A percentile compares a stretch with the other conserved stretches of the same genome.
These are phyloP conservation scores for Colletotrichum gloeosporioides DNA, from an alignment of 2,329 filamentous ascomycete species.

Conservation along the genomic window DNA sequence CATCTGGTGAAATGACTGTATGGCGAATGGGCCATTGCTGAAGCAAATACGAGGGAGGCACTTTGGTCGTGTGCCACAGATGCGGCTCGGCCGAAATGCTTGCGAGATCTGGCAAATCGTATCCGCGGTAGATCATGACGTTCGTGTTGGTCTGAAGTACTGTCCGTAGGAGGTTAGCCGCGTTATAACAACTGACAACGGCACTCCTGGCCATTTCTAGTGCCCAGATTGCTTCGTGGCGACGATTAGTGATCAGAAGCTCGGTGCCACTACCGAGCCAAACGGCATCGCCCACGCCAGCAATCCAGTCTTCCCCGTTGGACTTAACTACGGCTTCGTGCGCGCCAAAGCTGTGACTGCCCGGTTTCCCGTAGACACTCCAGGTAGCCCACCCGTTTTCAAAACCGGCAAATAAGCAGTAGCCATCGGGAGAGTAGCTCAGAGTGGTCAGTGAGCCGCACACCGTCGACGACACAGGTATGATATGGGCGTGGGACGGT, in stretches of 20 bases:
- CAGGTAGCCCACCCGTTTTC: constrained; percentile 93
- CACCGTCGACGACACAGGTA: constrained; percentile 69
- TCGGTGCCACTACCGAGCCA: constrained; percentile 92
- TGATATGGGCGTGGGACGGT: constrained; percentile 77
- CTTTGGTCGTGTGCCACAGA: constrained; percentile 91
- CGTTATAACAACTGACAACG: constrained; percentile 89
- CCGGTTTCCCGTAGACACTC: constrained; percentile 95
- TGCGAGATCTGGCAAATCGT: constrained; percentile 88
- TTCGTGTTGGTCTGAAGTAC: constrained; percentile 87
- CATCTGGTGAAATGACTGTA: constrained; percentile 88
- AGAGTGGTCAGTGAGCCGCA: constrained; percentile 78
- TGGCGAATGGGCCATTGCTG: constrained; percentile 94
- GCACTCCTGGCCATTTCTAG: constrained; percentile 94
- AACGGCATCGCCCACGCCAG: constrained; percentile 75
- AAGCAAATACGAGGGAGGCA: constrained; percentile 83
- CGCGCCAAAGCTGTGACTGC: constrained; percentile 81
- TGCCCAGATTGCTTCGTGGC: constrained; percentile 81
- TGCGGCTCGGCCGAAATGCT: constrained; percentile 91
- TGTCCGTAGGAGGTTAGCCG: constrained; percentile 88
- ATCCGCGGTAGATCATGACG: constrained; percentile 91
- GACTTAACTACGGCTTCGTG: constrained; percentile 67
- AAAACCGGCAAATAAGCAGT: constrained; percentile 93
- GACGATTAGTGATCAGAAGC: constrained; percentile 74
- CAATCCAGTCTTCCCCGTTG: constrained; percentile 86
- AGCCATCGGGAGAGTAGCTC: constrained; percentile 91